Percentiles rank a stretch among this genome's conserved stretches.
Evolutionary conservation across 2,329 filamentous ascomycete species (phyloP).

Genomic region (Trichoderma cornu-damae): DNA sequence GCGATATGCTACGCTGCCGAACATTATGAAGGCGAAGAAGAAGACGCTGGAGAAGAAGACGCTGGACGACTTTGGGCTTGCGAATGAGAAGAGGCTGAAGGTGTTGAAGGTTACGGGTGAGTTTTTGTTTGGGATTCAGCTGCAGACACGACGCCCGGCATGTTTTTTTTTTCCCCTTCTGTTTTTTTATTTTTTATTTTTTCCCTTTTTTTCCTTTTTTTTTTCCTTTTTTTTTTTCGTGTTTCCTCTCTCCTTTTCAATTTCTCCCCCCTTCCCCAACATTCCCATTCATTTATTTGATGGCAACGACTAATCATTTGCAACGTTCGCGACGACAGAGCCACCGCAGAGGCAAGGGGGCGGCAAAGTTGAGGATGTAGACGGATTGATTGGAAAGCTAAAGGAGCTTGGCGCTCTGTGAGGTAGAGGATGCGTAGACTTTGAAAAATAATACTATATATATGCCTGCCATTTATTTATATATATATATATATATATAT

Average conservation of each 20-base stretch:
- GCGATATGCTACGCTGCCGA: conserved; percentile 88
- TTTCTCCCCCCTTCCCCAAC: too few relatives aligned
- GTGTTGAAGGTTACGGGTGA: conserved; percentile 79
- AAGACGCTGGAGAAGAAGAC: conserved; percentile 94
- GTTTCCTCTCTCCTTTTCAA: too few relatives aligned
- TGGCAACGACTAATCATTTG: neutral
- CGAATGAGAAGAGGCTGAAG: conserved; percentile 72
- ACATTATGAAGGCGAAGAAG: conserved; percentile 99
- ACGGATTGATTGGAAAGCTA: conserved; percentile 86
- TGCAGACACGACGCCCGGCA: too few relatives aligned
- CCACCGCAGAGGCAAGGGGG: conserved; percentile 83
- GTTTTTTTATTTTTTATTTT: too few relatives aligned
- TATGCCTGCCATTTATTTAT: too few relatives aligned
- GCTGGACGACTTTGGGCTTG: conserved; percentile 73
- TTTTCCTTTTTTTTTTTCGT: too few relatives aligned
- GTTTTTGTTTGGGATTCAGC: too few relatives aligned
- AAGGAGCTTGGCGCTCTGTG: conserved; percentile 94
- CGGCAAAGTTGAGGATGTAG: conserved; percentile 95
- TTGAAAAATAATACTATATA: too few relatives aligned
- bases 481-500: too few relatives aligned
- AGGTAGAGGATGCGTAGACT: conserved; percentile 9
- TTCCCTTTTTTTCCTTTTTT: too few relatives aligned
- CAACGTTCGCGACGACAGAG: conserved; percentile 51
- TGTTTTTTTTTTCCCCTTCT: neutral
- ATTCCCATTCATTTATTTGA: neutral